Evolutionary conservation across 139 green algal genomes (phyloP).

Genomic region (Eudorina sp.): DNA sequence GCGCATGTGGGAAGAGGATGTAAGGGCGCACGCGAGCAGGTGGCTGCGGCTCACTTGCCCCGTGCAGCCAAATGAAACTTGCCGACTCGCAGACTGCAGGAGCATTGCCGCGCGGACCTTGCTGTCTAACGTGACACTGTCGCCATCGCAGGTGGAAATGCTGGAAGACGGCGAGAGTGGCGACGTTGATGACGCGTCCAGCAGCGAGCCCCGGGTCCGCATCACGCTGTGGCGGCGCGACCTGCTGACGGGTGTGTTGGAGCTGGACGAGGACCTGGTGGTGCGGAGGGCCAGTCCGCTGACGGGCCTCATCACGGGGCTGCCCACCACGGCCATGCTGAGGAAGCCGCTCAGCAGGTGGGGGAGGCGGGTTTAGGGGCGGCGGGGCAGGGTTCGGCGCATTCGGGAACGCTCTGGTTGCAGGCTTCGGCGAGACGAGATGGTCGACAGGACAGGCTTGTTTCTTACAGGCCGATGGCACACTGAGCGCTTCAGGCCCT

Average conservation of each 20-base stretch:
- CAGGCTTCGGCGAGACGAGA: too few species aligned
- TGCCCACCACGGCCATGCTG: conserved; percentile 1
- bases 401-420: too few species aligned
- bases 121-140: not conserved
- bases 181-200: not conserved
- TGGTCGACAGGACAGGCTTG: too few species aligned
- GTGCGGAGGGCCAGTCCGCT: conserved; percentile 9
- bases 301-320: conserved; percentile 3
- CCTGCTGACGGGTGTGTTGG: conserved; percentile 31
- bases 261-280: conserved; percentile 43
- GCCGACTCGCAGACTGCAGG: too few species aligned
- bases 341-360: conserved; percentile 41
- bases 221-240: conserved; percentile 50
- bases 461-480: too few species aligned
- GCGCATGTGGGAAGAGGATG: too few species aligned
- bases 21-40: too few species aligned
- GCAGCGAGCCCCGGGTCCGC: not conserved
- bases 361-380: too few species aligned
- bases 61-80: too few species aligned
- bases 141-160: conserved; percentile 13
- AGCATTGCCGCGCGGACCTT: not conserved
- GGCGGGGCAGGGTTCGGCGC: too few species aligned
- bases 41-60: too few species aligned
- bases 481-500: too few species aligned
- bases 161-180: not conserved